phyloP scores from a whole-genome alignment of 441 rosid genomes.

The Populus hybrid region DNA sequence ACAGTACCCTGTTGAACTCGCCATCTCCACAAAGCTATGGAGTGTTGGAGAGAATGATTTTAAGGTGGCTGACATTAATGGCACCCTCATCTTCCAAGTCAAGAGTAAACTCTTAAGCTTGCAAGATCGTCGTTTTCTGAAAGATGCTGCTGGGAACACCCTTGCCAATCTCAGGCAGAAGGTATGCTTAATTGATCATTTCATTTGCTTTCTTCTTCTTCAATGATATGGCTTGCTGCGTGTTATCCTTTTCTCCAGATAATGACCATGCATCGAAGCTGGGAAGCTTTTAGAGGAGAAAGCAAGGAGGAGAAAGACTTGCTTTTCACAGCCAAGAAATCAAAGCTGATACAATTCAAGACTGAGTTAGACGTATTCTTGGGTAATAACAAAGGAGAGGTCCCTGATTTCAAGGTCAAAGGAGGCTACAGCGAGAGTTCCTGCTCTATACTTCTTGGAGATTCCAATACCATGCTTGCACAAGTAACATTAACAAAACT shows the following conservation, averaged over 20 bases:
- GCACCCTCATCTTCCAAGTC: conserved; percentile 29
- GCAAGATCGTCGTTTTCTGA: conserved; percentile 27
- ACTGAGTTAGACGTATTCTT: conserved; percentile 33
- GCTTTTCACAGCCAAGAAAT: conserved; percentile 31
- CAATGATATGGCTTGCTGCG: background rate
- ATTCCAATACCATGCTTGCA: conserved; percentile 23
- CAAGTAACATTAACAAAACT: background rate
- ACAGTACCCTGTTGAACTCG: conserved; percentile 27
- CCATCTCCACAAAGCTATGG: conserved; percentile 8
- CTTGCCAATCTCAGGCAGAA: conserved; percentile 14
- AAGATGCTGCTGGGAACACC: conserved; percentile 10
- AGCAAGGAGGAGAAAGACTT: conserved; percentile 25
- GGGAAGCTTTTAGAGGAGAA: conserved; percentile 41
- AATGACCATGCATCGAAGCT: conserved; percentile 28
- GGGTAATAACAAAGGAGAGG: conserved; percentile 27
- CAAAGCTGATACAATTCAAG: conserved; percentile 21
- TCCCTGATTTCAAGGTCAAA: conserved; percentile 36
- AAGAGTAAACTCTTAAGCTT: conserved; percentile 24
- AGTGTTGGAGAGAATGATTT: conserved; percentile 22
- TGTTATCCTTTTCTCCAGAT: conserved; percentile 16
- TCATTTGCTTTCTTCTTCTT: background rate
- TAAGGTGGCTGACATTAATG: conserved; percentile 20
- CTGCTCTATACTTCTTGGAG: conserved; percentile 34
- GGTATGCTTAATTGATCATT: conserved; percentile 3
- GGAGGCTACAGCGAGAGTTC: conserved; percentile 29